Evolutionary conservation across 2,329 filamentous ascomycete genomes (phyloP).

Genomic region (Paraphaeosphaeria sporulosa): DNA sequence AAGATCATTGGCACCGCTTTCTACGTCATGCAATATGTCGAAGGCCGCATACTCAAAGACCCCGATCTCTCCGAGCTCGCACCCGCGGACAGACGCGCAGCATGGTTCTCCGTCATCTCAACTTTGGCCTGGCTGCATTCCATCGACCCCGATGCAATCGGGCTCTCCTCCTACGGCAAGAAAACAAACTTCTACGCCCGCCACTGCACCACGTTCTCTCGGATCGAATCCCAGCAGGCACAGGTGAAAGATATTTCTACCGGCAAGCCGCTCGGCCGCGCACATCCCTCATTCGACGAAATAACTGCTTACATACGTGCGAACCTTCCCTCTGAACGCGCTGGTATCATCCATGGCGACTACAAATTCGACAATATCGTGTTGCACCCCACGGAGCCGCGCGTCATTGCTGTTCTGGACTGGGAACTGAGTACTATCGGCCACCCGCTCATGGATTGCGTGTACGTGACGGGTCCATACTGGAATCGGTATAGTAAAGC

Average conservation of each 20-base stretch:
- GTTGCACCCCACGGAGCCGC: conserved; percentile 84
- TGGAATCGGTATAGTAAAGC: conserved; percentile 47
- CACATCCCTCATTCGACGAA: conserved; percentile 78
- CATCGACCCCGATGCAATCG: conserved; percentile 71
- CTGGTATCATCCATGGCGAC: conserved; percentile 88
- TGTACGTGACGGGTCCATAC: conserved; percentile 72
- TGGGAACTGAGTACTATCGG: conserved; percentile 98
- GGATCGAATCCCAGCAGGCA: conserved; percentile 80
- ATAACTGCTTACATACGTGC: conserved; percentile 79
- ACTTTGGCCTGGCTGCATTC: conserved; percentile 80
- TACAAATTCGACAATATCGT: conserved; percentile 76
- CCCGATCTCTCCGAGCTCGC: conserved; percentile 64
- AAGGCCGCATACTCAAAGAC: conserved; percentile 92
- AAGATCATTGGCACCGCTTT: conserved; percentile 85
- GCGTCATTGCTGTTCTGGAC: conserved; percentile 90
- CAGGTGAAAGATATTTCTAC: conserved; percentile 75
- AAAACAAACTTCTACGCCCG: conserved; percentile 79
- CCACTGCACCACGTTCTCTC: conserved; percentile 82
- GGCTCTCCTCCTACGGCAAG: conserved; percentile 77
- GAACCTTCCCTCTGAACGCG: conserved; percentile 71
- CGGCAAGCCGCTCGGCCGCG: conserved; percentile 64
- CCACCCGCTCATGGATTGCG: conserved; percentile 87
- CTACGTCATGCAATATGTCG: conserved; percentile 89
- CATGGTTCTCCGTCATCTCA: conserved; percentile 64
- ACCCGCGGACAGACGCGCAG: conserved; percentile 10